Base-by-base conservation (phyloP, 768 basidiomycete species). In the Auriscalpium orientale region DNA sequence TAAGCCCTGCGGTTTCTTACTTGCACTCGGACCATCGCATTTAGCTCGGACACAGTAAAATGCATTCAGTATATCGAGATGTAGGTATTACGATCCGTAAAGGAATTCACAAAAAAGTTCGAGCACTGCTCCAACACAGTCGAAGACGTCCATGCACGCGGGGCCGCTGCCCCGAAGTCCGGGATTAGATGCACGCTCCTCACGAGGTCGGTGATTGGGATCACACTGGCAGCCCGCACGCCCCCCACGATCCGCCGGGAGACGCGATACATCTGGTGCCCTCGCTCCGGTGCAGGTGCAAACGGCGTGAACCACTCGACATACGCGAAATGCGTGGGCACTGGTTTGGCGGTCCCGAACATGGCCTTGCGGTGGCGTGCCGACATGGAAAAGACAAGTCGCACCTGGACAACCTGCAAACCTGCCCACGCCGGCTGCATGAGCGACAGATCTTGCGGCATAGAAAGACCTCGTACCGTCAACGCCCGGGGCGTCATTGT, bases 111-210 rank as follows among this genome's bases (percentile, higher is more conserved):
- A 61, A 59, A 74, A 51, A 74, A 75, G 1, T 33, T 55, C 8
- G 43, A 44, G 51, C 65, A 66, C 12, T 38, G 8, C 9, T 75
- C 71, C 1, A 74, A 61, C 8, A 73, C 68, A 44, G 49, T 73
- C 20, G 62, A 67, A 43, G 62, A 65, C 1, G 64, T 65, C 74
- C 74, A 75, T 7, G 62, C 61, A 0, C 56, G 36, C 21, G 68
- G 68, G 0, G 60, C 68, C 1, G 53, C 43, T 5, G 57, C 56
- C 1, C 71, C 70, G 51, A 71, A 73, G 36, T 63, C 58, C 0
- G 72, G 72, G n/a, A 68, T 63, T 0, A 73, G 58, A 55, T 75
- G 73, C 6, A 67, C 55, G 34, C 67, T 68, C 0, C 63, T 55
- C 0, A 35, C 15, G 9, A 74, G 68, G 0, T 61, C 9, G 0